phyloP scores from a whole-genome alignment of 306 rosid genomes.

The Cicer cuneatum region DNA sequence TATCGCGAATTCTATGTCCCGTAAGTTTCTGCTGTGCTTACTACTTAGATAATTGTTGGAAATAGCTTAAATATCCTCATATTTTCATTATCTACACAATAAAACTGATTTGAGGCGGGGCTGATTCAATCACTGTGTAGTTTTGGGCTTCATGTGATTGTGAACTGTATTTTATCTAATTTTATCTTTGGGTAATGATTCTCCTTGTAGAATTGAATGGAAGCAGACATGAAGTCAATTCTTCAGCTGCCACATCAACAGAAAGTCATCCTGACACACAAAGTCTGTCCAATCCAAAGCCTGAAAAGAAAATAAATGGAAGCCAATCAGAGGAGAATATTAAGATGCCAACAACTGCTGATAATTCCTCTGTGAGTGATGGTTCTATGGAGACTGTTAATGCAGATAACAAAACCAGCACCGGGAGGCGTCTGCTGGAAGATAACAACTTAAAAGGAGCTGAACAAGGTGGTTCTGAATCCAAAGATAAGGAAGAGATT shows the following conservation, averaged over 20 bases:
- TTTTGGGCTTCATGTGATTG: conserved; percentile 32
- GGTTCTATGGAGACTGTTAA: conserved; percentile 52
- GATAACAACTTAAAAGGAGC: conserved; percentile 62
- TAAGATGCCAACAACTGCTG: conserved; percentile 54
- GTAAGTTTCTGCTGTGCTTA: conserved; percentile 58
- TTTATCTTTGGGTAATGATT: conserved; percentile 31
- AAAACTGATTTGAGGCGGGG: conserved; percentile 27
- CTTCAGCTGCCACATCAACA: conserved; percentile 52
- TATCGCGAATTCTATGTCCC: conserved; percentile 47
- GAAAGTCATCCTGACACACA: conserved; percentile 44
- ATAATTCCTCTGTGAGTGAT: conserved; percentile 57
- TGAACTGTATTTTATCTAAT: conserved; percentile 34
- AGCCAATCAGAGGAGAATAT: conserved; percentile 56
- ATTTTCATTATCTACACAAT: conserved; percentile 24
- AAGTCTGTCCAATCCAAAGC: conserved; percentile 49
- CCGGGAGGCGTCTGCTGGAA: conserved; percentile 82
- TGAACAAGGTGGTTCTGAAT: conserved; percentile 57
- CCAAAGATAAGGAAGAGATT: conserved; percentile 57
- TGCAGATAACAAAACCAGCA: conserved; percentile 57
- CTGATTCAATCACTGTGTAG: conserved; percentile 19
- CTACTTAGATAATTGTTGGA: conserved; percentile 19
- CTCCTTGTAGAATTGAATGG: conserved; percentile 61
- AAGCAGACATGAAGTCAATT: conserved; percentile 48
- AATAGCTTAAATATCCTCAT: conserved; percentile 17
- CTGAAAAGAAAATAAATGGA: conserved; percentile 48